A percentile compares a stretch with the other conserved stretches of the same genome.
phyloP scores from a whole-genome alignment of 257 asterid genomes.

The Cordia subcordata region DNA sequence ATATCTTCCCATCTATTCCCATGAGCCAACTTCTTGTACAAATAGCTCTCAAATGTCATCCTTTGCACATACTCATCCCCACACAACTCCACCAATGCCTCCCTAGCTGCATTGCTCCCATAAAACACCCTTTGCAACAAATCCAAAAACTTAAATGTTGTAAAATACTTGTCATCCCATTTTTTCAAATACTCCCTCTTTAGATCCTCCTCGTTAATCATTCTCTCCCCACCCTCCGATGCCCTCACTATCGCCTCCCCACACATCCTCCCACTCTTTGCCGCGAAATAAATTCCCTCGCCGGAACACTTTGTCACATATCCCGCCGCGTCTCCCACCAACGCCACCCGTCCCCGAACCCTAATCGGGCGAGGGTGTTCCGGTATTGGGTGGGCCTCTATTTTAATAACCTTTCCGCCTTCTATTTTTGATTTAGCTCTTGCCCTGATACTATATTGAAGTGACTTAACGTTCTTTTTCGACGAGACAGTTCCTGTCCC shows the following conservation, averaged over 20 bases:
- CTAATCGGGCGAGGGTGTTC: conserved; percentile 70
- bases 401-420: conserved; percentile 57
- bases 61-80: conserved; percentile 76
- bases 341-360: conserved; percentile 65
- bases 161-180: conserved; percentile 70
- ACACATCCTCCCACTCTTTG: conserved; percentile 76
- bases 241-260: conserved; percentile 69
- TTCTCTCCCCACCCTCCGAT: conserved; percentile 56
- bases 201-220: conserved; percentile 57
- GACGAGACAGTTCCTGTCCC: conserved; percentile 65
- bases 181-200: conserved; percentile 67
- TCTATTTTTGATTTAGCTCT: conserved; percentile 38
- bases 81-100: conserved; percentile 86
- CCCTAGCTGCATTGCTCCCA: conserved; percentile 70
- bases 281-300: conserved; percentile 81
- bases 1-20: conserved; percentile 54
- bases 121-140: conserved; percentile 64
- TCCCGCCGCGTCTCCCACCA: conserved; percentile 83
- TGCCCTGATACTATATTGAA: conserved; percentile 43
- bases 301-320: conserved; percentile 85
- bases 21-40: conserved; percentile 62
- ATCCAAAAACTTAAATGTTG: conserved; percentile 63
- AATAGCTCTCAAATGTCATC: conserved; percentile 81
- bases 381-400: conserved; percentile 87
- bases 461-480: conserved; percentile 39